These are phyloP conservation scores for Megacollybia marginata DNA, from an alignment of 768 basidiomycete genomes.

Conservation along the genomic window DNA sequence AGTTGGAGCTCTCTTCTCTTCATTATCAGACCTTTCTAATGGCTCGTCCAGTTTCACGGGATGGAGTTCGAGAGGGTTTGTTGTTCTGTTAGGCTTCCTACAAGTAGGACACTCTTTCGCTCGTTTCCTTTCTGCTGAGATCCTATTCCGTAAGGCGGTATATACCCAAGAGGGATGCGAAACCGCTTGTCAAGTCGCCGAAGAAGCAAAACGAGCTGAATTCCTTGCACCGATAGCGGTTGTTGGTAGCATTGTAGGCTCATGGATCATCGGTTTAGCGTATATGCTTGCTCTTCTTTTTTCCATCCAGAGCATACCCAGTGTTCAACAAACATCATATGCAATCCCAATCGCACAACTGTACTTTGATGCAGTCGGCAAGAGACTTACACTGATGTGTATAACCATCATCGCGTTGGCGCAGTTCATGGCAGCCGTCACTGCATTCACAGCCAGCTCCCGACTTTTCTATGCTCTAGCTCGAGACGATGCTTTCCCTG, in stretches of 20 bases:
- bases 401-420: conserved; percentile 40
- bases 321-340: conserved; percentile 39
- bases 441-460: conserved; percentile 53
- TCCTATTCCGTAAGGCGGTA: conserved; percentile 30
- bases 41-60: conserved; percentile 40
- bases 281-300: conserved; percentile 57
- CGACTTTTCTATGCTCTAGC: conserved; percentile 50
- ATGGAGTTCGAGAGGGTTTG: conserved; percentile 45
- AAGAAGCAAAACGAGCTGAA: conserved; percentile 49
- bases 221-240: conserved; percentile 51
- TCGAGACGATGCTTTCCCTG: conserved; percentile 44
- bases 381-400: conserved; percentile 39
- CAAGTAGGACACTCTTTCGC: conserved; percentile 20
- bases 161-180: conserved; percentile 58
- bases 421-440: conserved; percentile 49
- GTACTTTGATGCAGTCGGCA: conserved; percentile 46
- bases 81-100: conserved; percentile 50
- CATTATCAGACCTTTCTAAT: neutral
- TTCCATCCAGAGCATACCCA: conserved; percentile 44
- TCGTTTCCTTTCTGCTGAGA: neutral
- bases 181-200: conserved; percentile 57
- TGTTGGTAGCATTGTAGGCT: conserved; percentile 48
- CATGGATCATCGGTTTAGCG: conserved; percentile 47
- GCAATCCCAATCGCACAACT: conserved; percentile 58
- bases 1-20: conserved; percentile 22